Conservation (phyloP, 1,284 basidiomycete species). For the Malassezia vespertilionis region DNA sequence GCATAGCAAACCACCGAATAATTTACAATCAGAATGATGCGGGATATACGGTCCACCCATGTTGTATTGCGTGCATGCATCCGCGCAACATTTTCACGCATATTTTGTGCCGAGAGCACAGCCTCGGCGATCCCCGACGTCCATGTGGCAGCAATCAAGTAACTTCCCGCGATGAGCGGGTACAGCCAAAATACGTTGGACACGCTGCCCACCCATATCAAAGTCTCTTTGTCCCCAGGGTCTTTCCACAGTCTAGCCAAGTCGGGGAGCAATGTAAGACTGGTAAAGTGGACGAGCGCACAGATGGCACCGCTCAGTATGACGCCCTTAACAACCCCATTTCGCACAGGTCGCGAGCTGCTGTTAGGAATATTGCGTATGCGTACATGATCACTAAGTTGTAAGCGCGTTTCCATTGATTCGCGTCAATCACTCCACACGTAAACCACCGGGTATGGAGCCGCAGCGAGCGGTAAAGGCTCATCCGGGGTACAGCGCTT, state of each 20-base stretch:
- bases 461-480: constrained; percentile 18
- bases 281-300: constrained; percentile 36
- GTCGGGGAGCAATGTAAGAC: constrained; percentile 38
- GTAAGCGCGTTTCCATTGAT: constrained; percentile 28
- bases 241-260: constrained; percentile 3
- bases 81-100: neutral
- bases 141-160: constrained; percentile 42
- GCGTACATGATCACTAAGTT: constrained; percentile 13
- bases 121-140: constrained; percentile 40
- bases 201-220: constrained; percentile 19
- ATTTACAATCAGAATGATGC: constrained; percentile 33
- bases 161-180: constrained; percentile 39
- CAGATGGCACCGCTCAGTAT: constrained; percentile 32
- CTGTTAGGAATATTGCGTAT: neutral
- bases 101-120: constrained; percentile 25
- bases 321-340: constrained; percentile 37
- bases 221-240: neutral
- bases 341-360: constrained; percentile 31
- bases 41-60: constrained; percentile 29
- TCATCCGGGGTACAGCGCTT: constrained; percentile 21
- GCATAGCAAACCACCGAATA: constrained; percentile 31
- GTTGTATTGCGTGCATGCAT: constrained; percentile 16
- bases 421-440: constrained; percentile 32
- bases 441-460: constrained; percentile 33
- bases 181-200: constrained; percentile 42